Percentiles rank a stretch among this genome's conserved stretches.
Conservation (phyloP, 345 rosid genomes). For the sweet orange (Citrus sinensis) region DVS_A1.0 CM039163.1:2839001-2839500, state of each 20-base stretch:
- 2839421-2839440: constrained; percentile 65
- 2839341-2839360: constrained; percentile 78
- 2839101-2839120: neutral
- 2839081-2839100: constrained; percentile 68
- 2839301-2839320: constrained; percentile 65
- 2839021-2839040: constrained; percentile 91
- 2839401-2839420: constrained; percentile 56
- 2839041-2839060: constrained; percentile 57
- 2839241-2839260: constrained; percentile 71
- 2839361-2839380: constrained; percentile 88
- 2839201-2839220: constrained; percentile 60
- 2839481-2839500: constrained; percentile 75
- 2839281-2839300: constrained; percentile 67
- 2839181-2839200: constrained; percentile 83
- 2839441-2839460: constrained; percentile 44
- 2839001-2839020: constrained; percentile 70
- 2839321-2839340: constrained; percentile 55
- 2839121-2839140: neutral
- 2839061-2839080: constrained; percentile 97
- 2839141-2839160: neutral
- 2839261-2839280: constrained; percentile 75
- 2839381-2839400: constrained; percentile 59
- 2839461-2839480: constrained; percentile 68
- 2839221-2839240: constrained; percentile 78
- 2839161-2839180: constrained; percentile 14